These are phyloP conservation scores for Marasmius tenuissimus DNA, from an alignment of 1,284 basidiomycete genomes.

Conservation along the genomic window DNA sequence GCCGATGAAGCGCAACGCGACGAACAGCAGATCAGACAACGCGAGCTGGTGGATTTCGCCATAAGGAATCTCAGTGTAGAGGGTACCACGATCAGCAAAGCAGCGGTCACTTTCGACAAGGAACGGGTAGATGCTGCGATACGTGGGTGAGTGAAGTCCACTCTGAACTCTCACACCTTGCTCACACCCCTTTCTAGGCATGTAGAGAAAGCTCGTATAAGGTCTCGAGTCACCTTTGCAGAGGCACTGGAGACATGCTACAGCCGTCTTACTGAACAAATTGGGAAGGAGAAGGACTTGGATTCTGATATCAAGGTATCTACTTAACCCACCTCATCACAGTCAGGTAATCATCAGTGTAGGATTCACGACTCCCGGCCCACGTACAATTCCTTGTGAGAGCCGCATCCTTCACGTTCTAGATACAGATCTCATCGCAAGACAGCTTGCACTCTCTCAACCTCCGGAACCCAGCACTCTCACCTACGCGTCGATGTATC, in stretches of 20 bases:
- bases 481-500: conserved; percentile 48
- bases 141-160: conserved; percentile 45
- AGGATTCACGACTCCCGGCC: conserved; percentile 62
- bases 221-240: conserved; percentile 57
- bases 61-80: conserved; percentile 43
- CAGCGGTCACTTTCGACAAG: conserved; percentile 56
- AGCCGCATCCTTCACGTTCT: not conserved
- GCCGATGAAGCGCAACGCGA: conserved; percentile 41
- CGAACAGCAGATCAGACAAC: conserved; percentile 40
- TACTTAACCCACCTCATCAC: conserved; percentile 1
- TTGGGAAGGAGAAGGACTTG: conserved; percentile 52
- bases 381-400: conserved; percentile 71
- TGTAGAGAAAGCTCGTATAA: conserved; percentile 68
- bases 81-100: conserved; percentile 47
- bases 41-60: conserved; percentile 49
- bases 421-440: not conserved
- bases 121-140: conserved; percentile 53
- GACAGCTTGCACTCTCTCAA: conserved; percentile 55
- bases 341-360: conserved; percentile 3
- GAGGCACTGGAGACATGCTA: conserved; percentile 57
- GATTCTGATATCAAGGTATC: conserved; percentile 65
- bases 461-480: conserved; percentile 49
- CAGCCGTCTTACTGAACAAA: conserved; percentile 45
- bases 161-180: not conserved
- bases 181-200: conserved; percentile 36